These are phyloP conservation scores for Zygosaccharomyces rouxii DNA, from an alignment of 805 yeast species.

Conservation along the genomic window DNA sequence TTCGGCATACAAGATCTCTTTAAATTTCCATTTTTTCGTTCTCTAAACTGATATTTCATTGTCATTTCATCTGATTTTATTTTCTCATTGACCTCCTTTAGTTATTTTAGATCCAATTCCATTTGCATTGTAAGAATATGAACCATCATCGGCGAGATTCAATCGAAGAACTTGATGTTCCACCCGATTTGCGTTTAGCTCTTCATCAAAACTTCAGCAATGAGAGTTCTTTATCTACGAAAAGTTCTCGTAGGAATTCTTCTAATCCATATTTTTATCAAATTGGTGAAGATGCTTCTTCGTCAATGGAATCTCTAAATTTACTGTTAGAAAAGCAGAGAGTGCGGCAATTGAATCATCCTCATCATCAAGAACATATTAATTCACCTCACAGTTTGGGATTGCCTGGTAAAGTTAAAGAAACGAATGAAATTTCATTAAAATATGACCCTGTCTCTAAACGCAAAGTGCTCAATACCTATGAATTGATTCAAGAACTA, in stretches of 20 bases:
- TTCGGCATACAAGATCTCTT: background rate
- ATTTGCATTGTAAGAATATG: conserved; percentile 7
- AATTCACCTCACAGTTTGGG: conserved; percentile 17
- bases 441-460: conserved; percentile 87
- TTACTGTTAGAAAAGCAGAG: conserved; percentile 40
- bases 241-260: conserved; percentile 2
- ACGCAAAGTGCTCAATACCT: conserved; percentile 78
- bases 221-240: conserved; percentile 3
- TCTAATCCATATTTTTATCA: background rate
- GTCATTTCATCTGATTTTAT: background rate
- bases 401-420: conserved; percentile 53
- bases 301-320: conserved; percentile 38
- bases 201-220: conserved; percentile 11
- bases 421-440: conserved; percentile 70
- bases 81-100: background rate
- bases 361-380: conserved; percentile 38
- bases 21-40: background rate
- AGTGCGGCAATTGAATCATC: conserved; percentile 40
- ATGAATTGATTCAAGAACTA: conserved; percentile 79
- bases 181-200: conserved; percentile 24
- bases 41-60: background rate
- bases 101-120: background rate
- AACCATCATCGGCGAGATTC: conserved; percentile 7
- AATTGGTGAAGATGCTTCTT: conserved; percentile 16
- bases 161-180: conserved; percentile 29